Conservation (phyloP, 306 rosid species). For the Amphicarpaea edgeworthii region DNA sequence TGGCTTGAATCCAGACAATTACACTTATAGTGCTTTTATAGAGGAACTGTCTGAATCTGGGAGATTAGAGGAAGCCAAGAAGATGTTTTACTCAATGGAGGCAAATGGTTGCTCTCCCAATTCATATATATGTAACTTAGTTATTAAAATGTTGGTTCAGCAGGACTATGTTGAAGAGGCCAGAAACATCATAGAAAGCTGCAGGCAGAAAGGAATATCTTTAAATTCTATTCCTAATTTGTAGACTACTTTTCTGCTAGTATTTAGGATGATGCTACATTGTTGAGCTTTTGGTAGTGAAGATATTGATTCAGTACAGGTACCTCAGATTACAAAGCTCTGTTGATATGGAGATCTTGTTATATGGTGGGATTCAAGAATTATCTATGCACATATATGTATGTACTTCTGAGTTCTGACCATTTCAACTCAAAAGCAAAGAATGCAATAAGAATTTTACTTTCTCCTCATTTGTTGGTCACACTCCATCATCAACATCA, state of each 20-base stretch:
- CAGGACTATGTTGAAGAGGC: constrained; percentile 50
- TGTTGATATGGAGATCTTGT: constrained; percentile 9
- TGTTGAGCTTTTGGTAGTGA: constrained; percentile 18
- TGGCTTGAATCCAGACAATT: constrained; percentile 55
- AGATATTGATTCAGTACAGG: constrained; percentile 41
- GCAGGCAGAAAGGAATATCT: constrained; percentile 48
- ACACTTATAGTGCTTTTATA: constrained; percentile 71
- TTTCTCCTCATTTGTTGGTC: too few species aligned
- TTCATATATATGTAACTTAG: constrained; percentile 60
- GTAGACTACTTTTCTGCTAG: constrained; percentile 26
- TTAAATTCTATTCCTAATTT: constrained; percentile 46
- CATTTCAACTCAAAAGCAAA: not conserved
- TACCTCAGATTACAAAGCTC: constrained; percentile 34
- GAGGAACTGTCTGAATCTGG: constrained; percentile 61
- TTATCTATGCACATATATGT: constrained; percentile 18
- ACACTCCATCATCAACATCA: too few species aligned
- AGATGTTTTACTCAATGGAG: constrained; percentile 72
- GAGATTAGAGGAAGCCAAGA: constrained; percentile 73
- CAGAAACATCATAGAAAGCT: constrained; percentile 56
- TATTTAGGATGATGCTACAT: constrained; percentile 33
- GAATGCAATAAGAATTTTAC: not conserved
- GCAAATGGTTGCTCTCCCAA: constrained; percentile 69
- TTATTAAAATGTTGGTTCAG: constrained; percentile 57
- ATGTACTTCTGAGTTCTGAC: not conserved
- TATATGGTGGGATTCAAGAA: constrained; percentile 19